Evolutionary conservation across 345 rosid genomes (phyloP).

Genomic region (Acer yangbiense): DNA sequence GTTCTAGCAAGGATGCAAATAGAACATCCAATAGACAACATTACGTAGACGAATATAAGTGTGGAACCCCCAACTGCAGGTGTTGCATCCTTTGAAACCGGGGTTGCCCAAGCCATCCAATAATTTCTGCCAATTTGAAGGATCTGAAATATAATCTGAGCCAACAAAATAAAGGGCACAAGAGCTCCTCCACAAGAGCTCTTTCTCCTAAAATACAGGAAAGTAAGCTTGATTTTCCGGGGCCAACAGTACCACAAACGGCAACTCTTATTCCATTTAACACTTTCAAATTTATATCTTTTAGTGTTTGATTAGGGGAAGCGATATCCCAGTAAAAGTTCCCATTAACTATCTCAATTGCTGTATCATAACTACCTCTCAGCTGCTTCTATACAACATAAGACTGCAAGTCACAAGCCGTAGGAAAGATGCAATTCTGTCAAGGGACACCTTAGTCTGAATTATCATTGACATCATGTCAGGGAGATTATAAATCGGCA

Average conservation of each 20-base stretch:
- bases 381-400: slow-evolving; percentile 51
- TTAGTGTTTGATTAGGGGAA: slow-evolving; percentile 46
- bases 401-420: slow-evolving; percentile 48
- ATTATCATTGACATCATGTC: slow-evolving; percentile 6
- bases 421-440: slow-evolving; percentile 59
- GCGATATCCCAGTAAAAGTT: slow-evolving; percentile 58
- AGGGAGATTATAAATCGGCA: too few relatives aligned
- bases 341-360: slow-evolving; percentile 49
- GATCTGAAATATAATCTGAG: slow-evolving; percentile 50
- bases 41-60: slow-evolving; percentile 54
- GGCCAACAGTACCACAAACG: slow-evolving; percentile 73
- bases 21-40: slow-evolving; percentile 55
- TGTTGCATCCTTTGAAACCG: slow-evolving; percentile 49
- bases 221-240: slow-evolving; percentile 72
- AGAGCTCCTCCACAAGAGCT: slow-evolving; percentile 70
- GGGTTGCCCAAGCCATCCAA: slow-evolving; percentile 84
- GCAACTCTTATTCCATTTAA: slow-evolving; percentile 65
- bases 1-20: slow-evolving; percentile 52
- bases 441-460: slow-evolving; percentile 72
- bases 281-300: slow-evolving; percentile 50
- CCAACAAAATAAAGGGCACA: slow-evolving; percentile 58
- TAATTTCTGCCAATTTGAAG: slow-evolving; percentile 78
- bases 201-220: slow-evolving; percentile 68
- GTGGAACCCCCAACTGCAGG: slow-evolving; percentile 41
- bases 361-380: slow-evolving; percentile 37